Evolutionary conservation across 2,329 filamentous ascomycete species (phyloP).

Genomic region (Decorospora gaudefroyi): DNA sequence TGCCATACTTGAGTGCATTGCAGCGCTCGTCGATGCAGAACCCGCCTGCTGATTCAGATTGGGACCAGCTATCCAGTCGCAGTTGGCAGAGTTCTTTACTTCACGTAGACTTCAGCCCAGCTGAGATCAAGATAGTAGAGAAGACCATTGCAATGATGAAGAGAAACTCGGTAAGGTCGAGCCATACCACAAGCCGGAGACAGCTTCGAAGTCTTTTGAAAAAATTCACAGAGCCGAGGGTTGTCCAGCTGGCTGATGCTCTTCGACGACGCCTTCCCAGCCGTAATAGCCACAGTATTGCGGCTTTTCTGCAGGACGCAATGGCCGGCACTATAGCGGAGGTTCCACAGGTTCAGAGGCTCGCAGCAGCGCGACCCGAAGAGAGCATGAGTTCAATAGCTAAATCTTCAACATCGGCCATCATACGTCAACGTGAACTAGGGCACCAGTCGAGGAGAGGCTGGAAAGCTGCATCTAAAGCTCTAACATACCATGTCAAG

Average conservation of each 20-base stretch:
- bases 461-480: conserved; percentile 29
- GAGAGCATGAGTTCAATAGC: conserved; percentile 19
- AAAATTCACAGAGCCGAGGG: conserved; percentile 27
- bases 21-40: conserved; percentile 27
- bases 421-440: conserved; percentile 42
- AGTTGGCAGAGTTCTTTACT: conserved; percentile 39
- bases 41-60: conserved; percentile 21
- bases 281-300: conserved; percentile 30
- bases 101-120: conserved; percentile 42
- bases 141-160: conserved; percentile 16
- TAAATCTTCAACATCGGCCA: conserved; percentile 23
- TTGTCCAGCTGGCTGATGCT: conserved; percentile 24
- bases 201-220: conserved; percentile 31
- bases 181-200: conserved; percentile 24
- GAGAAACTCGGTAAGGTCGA: background rate
- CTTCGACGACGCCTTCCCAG: conserved; percentile 21
- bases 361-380: conserved; percentile 29
- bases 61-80: conserved; percentile 30
- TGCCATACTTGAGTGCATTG: conserved; percentile 36
- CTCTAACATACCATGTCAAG: conserved; percentile 31
- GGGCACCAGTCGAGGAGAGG: conserved; percentile 36
- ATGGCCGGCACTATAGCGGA: conserved; percentile 24
- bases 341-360: conserved; percentile 32
- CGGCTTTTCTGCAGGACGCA: conserved; percentile 41
- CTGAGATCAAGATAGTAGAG: conserved; percentile 34